Evolutionary conservation across 139 green algal species (phyloP).

Genomic region (Picochlorum sp.): DNA sequence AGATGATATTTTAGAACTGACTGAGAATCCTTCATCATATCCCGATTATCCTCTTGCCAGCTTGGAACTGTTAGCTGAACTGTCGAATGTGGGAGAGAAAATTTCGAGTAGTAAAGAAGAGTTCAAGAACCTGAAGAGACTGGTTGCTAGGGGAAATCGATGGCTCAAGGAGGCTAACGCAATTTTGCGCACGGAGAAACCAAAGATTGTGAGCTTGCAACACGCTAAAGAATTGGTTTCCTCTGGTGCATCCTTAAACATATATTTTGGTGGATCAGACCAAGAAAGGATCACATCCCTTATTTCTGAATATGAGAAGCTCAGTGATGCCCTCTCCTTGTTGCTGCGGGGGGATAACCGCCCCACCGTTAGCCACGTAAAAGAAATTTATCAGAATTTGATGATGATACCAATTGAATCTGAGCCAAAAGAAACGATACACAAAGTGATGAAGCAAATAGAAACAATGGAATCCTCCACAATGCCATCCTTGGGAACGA

Average conservation of each 20-base stretch:
- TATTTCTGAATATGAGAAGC: too few relatives aligned
- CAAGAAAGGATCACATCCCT: too few relatives aligned
- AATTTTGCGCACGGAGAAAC: constrained; percentile 4
- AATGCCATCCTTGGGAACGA: too few relatives aligned
- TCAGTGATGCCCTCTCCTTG: too few relatives aligned
- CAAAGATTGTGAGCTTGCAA: constrained; percentile 1
- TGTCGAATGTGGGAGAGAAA: constrained; percentile 31
- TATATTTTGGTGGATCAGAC: neutral
- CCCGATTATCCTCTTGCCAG: neutral
- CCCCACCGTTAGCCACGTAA: too few relatives aligned
- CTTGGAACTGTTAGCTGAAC: neutral
- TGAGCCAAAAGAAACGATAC: constrained; percentile 15
- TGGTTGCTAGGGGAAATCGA: constrained; percentile 8
- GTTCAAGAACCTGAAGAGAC: constrained; percentile 6
- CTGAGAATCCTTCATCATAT: neutral
- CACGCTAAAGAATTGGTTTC: neutral
- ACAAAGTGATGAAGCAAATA: neutral
- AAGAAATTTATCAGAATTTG: too few relatives aligned
- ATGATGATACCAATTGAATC: constrained; percentile 24
- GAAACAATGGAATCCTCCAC: too few relatives aligned
- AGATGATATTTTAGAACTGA: neutral
- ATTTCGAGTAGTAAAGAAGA: constrained; percentile 23
- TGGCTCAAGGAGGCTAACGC: constrained; percentile 18
- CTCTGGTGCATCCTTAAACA: neutral
- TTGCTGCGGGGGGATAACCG: too few relatives aligned